Base-by-base conservation (phyloP, 2,329 filamentous ascomycete species). In the Epichloe elymi region DNA sequence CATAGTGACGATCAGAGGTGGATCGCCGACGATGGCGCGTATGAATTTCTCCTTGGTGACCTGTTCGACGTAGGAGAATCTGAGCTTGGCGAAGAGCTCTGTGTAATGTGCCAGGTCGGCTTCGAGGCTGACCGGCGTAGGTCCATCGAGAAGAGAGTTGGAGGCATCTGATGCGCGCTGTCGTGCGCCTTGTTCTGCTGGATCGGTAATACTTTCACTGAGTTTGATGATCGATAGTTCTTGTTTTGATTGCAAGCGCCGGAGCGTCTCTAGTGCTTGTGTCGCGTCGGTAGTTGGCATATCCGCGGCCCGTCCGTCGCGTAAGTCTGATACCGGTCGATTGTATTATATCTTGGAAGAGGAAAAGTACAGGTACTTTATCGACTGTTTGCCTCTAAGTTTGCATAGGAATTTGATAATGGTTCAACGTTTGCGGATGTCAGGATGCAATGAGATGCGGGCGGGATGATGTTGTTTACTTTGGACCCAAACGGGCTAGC, bases 41-140 rank as follows among this genome's bases (percentile, higher is more conserved):
- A 98, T 83, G 67, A 96, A 97, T 63, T 95, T 95, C 67, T 98
- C 93, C 70, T 97, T 98, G 43, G 91, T 97, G 55, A 97, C 89
- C 73, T 97, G 93, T 69, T 98, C 93, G 59, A 96, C 86, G 69
- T 97, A 97, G 57, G 87, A 94, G 73, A 97, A 97, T 59, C 91
- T 88, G 39, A 97, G 77, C 70, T 98, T 97, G 41, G 88, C 85
- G 68, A 97, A 98, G 19, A 97, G 79, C 68, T 96, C 90, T 70
- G 87, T 88, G 72, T 97, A 96, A 67, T 97, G 90, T 33, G 78
- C 74, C 30, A 97, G 75, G 66, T 97, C 91, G 30, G 86, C 87
- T 56, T 87, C 82, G 7, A 97, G 74, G 17, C 84, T 84, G 15
- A 85, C 79, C 0, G 90, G 88, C 10, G 83, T 87, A 17, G 81